Percentiles rank a stretch among this genome's conserved stretches.
These are phyloP conservation scores for Metarhizium album DNA, from an alignment of 2,329 filamentous ascomycete genomes.

Conservation along the genomic window DNA sequence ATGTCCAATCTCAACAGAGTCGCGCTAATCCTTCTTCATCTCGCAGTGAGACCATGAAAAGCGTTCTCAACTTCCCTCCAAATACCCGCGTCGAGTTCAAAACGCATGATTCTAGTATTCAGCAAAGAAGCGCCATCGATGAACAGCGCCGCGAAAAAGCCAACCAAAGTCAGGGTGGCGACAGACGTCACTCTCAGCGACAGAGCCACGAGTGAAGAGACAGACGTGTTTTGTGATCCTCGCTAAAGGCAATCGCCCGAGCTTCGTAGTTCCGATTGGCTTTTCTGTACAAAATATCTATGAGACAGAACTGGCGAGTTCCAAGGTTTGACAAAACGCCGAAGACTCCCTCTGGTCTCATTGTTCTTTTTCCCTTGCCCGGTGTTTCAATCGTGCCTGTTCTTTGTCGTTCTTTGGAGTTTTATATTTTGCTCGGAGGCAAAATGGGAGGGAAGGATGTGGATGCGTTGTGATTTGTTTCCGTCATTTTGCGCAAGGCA, in stretches of 20 bases:
- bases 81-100: conserved; percentile 94
- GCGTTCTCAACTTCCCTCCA: conserved; percentile 70
- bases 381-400: neutral
- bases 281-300: conserved; percentile 3
- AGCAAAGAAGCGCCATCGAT: conserved; percentile 80
- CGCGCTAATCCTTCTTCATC: neutral
- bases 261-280: neutral
- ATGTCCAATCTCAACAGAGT: neutral
- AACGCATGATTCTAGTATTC: conserved; percentile 91
- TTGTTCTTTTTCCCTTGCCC: neutral
- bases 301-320: neutral
- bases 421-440: neutral
- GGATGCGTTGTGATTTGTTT: neutral
- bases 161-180: conserved; percentile 32
- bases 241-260: neutral
- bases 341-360: neutral
- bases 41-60: conserved; percentile 81
- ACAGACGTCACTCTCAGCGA: conserved; percentile 28
- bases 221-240: neutral
- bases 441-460: neutral
- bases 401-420: neutral
- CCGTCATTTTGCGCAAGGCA: neutral
- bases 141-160: conserved; percentile 83
- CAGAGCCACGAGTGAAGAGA: conserved; percentile 20
- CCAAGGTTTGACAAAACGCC: neutral